These are phyloP conservation scores for Spathaspora hagerdaliae DNA, from an alignment of 805 yeast genomes.

Conservation along the genomic window DNA sequence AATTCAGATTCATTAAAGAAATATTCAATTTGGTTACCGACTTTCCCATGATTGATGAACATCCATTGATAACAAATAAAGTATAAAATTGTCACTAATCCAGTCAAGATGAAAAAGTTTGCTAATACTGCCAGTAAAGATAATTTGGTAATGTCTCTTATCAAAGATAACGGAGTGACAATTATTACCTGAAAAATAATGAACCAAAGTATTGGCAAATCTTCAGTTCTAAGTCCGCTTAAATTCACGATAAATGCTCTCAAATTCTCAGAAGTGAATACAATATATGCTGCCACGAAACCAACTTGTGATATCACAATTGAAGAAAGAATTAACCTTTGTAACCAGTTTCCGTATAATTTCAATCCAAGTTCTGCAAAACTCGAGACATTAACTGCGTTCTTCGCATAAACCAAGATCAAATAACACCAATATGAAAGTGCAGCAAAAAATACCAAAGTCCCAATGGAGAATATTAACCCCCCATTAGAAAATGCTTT, in stretches of 20 bases:
- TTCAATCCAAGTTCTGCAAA: slow-evolving; percentile 72
- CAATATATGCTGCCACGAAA: slow-evolving; percentile 76
- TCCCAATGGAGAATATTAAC: slow-evolving; percentile 48
- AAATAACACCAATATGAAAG: slow-evolving; percentile 79
- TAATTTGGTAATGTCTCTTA: slow-evolving; percentile 72
- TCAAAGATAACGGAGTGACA: slow-evolving; percentile 64
- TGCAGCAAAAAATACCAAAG: slow-evolving; percentile 57
- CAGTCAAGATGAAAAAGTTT: slow-evolving; percentile 62
- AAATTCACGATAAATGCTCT: slow-evolving; percentile 57
- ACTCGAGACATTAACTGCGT: slow-evolving; percentile 60
- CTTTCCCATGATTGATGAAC: slow-evolving; percentile 18
- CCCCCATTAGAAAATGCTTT: slow-evolving; percentile 75
- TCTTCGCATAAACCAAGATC: slow-evolving; percentile 57
- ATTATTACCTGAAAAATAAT: slow-evolving; percentile 54
- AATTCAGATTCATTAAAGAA: slow-evolving; percentile 55
- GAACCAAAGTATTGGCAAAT: slow-evolving; percentile 37
- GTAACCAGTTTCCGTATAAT: slow-evolving; percentile 65
- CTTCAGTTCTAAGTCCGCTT: slow-evolving; percentile 35
- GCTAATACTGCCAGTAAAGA: slow-evolving; percentile 72
- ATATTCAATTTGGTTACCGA: slow-evolving; percentile 47
- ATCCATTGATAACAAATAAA: slow-evolving; percentile 47
- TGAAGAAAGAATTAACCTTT: slow-evolving; percentile 56
- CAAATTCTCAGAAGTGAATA: slow-evolving; percentile 71
- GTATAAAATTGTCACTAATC: slow-evolving; percentile 60
- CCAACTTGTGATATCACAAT: slow-evolving; percentile 73